Evolutionary conservation across 768 basidiomycete genomes (phyloP).

Genomic region (Rhodotorula taiwanensis): DNA sequence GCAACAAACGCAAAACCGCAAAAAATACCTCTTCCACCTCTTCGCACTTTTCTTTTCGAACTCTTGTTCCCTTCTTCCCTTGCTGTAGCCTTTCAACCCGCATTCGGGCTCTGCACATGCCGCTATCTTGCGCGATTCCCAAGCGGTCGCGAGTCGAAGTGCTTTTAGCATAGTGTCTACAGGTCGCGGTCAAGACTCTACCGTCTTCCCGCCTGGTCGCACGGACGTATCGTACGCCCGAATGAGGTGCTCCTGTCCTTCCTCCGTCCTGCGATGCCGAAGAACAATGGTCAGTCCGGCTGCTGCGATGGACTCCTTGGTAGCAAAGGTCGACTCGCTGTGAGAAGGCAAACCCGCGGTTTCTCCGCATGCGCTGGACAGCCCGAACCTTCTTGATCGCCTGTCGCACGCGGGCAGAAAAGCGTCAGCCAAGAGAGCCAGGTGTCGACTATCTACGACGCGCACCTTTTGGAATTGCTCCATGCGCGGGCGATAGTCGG

Average conservation of each 20-base stretch:
- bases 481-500: constrained; percentile 82
- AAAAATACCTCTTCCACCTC: too few species aligned
- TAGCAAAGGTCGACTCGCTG: constrained; percentile 19
- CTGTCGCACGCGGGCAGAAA: constrained; percentile 42
- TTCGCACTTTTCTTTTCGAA: background rate
- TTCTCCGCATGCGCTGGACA: constrained; percentile 90
- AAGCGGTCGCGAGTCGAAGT: too few species aligned
- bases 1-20: too few species aligned
- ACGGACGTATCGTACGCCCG: constrained; percentile 46
- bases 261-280: constrained; percentile 32
- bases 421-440: too few species aligned
- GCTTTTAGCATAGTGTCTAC: background rate
- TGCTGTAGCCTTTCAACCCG: too few species aligned
- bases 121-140: too few species aligned
- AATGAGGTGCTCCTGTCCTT: constrained; percentile 45
- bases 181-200: background rate
- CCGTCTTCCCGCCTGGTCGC: background rate
- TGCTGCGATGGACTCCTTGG: background rate
- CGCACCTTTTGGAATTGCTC: constrained; percentile 62
- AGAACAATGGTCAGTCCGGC: background rate
- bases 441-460: too few species aligned
- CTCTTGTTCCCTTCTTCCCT: too few species aligned
- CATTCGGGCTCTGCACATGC: too few species aligned
- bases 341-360: constrained; percentile 88
- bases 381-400: constrained; percentile 99